Evolutionary conservation across 371 early-diverging fungal genomes (phyloP).

Genomic region (Mucor plumbeus): DNA sequence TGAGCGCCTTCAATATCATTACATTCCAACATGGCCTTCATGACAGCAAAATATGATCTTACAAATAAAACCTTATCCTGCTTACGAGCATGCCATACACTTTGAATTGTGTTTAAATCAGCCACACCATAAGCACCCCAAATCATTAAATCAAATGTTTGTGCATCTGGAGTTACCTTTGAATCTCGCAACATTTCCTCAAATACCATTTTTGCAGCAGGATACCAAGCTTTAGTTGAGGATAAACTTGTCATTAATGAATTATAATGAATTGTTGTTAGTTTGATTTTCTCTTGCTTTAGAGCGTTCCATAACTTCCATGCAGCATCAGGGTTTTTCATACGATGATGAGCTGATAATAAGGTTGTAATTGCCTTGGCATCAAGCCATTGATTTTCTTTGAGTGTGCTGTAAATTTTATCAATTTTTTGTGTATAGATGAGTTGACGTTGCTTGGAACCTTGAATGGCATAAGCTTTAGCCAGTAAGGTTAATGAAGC

Average conservation of each 20-base stretch:
- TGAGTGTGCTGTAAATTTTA: slow-evolving; percentile 14
- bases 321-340: slow-evolving; percentile 36
- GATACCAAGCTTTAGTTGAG: slow-evolving; percentile 33
- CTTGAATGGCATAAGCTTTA: slow-evolving; percentile 42
- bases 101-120: slow-evolving; percentile 27
- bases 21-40: slow-evolving; percentile 26
- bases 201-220: slow-evolving; percentile 33
- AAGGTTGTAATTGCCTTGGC: slow-evolving; percentile 30
- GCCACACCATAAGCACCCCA: slow-evolving; percentile 28
- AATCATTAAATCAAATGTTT: slow-evolving; percentile 39
- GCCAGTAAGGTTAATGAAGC: slow-evolving; percentile 35
- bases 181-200: slow-evolving; percentile 30
- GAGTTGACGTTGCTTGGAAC: neutral
- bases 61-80: slow-evolving; percentile 15
- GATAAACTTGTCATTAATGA: slow-evolving; percentile 32
- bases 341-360: slow-evolving; percentile 29
- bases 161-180: slow-evolving; percentile 14
- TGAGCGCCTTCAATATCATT: slow-evolving; percentile 21
- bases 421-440: slow-evolving; percentile 12
- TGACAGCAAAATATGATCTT: slow-evolving; percentile 34
- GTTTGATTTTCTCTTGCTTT: neutral
- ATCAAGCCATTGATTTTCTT: slow-evolving; percentile 30
- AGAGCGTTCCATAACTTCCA: slow-evolving; percentile 41
- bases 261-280: slow-evolving; percentile 37
- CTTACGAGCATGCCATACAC: neutral